Base-by-base conservation (phyloP, 495 filamentous ascomycete genomes). In the Penicillium chermesinum region DNA sequence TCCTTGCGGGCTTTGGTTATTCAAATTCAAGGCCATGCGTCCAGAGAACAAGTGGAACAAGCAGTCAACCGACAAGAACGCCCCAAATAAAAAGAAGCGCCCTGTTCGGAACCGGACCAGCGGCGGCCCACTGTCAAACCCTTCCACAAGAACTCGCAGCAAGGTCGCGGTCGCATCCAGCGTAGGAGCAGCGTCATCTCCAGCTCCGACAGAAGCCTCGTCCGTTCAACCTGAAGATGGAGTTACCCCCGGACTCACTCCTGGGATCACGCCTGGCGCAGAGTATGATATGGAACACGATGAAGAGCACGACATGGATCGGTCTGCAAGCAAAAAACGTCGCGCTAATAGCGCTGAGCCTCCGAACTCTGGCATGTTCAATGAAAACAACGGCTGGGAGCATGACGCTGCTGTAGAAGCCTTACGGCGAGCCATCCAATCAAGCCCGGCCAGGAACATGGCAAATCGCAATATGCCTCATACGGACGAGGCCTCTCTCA, bases 1-100 rank as follows among this genome's bases (percentile, higher is more conserved):
- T 68, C 90, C 93, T 55, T 98, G 93, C 58, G 93, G 93, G 12
- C 77, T 98, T 25, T 98, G 89, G 90, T 79, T 96, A 48, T 80
- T 83, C 35, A 96, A 95, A 54, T 87, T 84, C 60, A 89, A 87
- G 59, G 73, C 63, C 21, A 95, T 95, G 76, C 80, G 93, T 7
- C 93, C 93, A 1, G 73, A 81, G 40, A 80, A 88, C 37, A 81
- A 83, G 48, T 98, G 91, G 91, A 83, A 84, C 49, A 86, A 86
- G 44, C 25, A 30, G 10, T 75, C 83, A 20, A 51, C 39, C 18
- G 41, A 62, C 21, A 52, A 55, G 21, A 62, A 55, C 16, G 57
- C 48, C 52, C 52, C 44, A 67, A 60, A 72, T 48, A 74, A 72
- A 51, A 67, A 64, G 42, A 78, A 77, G 49, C 64, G 74, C 6